Conservation (phyloP, 1,284 basidiomycete genomes). For the Coniophora puteana region DNA sequence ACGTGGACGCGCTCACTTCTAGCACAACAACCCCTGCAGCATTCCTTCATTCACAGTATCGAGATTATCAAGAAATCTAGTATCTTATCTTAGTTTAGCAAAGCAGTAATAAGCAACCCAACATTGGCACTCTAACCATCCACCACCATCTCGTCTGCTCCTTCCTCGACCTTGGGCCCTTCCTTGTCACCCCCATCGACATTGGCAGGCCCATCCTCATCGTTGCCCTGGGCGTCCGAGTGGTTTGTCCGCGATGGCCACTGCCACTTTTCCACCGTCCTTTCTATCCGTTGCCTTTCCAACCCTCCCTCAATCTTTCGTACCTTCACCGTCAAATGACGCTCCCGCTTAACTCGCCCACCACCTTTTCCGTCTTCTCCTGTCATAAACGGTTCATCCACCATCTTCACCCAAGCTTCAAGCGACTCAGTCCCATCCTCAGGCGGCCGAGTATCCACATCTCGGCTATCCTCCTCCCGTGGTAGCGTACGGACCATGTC, state of each 20-base stretch:
- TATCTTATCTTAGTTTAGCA: too few species aligned
- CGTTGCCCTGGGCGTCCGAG: slow-evolving; percentile 4
- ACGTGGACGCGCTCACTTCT: neutral
- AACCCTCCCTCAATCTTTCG: slow-evolving; percentile 52
- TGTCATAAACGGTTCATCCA: slow-evolving; percentile 20
- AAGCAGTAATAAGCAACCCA: too few species aligned
- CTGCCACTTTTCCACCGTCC: slow-evolving; percentile 62
- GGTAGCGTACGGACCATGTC: slow-evolving; percentile 45
- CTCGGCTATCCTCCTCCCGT: slow-evolving; percentile 35
- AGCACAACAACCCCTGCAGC: slow-evolving; percentile 5
- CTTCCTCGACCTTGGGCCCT: too few species aligned
- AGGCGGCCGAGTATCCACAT: slow-evolving; percentile 33
- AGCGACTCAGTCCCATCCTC: slow-evolving; percentile 30
- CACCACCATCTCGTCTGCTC: too few species aligned
- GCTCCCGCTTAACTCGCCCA: slow-evolving; percentile 43
- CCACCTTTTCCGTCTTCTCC: slow-evolving; percentile 35
- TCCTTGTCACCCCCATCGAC: slow-evolving; percentile 1
- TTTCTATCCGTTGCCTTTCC: slow-evolving; percentile 67
- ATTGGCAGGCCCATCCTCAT: slow-evolving; percentile 5
- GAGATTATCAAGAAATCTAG: too few species aligned
- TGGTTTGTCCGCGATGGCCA: slow-evolving; percentile 34
- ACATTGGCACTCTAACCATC: too few species aligned
- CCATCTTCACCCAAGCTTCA: slow-evolving; percentile 34
- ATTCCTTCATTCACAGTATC: too few species aligned
- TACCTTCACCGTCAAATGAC: slow-evolving; percentile 54